phyloP scores from a whole-genome alignment of 1,139 yeast genomes.

The Taphrina pruni region DNA sequence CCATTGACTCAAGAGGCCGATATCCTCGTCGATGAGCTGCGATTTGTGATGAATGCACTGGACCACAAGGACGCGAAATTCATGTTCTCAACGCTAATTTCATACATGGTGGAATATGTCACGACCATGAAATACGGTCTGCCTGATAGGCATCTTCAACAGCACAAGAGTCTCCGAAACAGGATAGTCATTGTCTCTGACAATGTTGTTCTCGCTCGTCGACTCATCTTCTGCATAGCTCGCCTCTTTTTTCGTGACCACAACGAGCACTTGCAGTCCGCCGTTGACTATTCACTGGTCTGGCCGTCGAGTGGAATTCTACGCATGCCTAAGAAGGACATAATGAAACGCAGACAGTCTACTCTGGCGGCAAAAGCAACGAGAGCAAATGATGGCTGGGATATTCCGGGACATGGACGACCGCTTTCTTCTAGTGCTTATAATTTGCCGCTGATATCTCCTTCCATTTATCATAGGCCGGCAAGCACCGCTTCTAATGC shows the following conservation, averaged over 20 bases:
- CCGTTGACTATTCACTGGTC: conserved; percentile 31
- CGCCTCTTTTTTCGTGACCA: conserved; percentile 34
- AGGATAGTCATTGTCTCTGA: conserved; percentile 33
- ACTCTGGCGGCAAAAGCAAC: conserved; percentile 23
- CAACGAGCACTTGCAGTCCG: conserved; percentile 24
- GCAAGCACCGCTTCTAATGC: conserved; percentile 31
- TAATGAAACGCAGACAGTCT: conserved; percentile 21
- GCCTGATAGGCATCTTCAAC: background rate
- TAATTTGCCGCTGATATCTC: conserved; percentile 25
- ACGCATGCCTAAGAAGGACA: conserved; percentile 23
- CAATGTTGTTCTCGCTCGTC: conserved; percentile 28
- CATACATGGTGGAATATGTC: conserved; percentile 16
- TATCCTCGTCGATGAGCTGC: conserved; percentile 23
- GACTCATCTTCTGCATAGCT: conserved; percentile 29
- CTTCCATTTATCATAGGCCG: conserved; percentile 32
- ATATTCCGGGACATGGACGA: conserved; percentile 30
- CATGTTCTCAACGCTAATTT: conserved; percentile 28
- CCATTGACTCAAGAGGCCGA: conserved; percentile 27
- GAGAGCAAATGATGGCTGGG: conserved; percentile 28
- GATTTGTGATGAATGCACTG: conserved; percentile 3
- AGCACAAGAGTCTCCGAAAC: conserved; percentile 20
- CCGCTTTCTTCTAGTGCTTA: conserved; percentile 15
- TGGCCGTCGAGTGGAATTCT: conserved; percentile 38
- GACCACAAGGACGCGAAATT: conserved; percentile 33
- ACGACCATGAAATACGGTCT: background rate